phyloP scores from a whole-genome alignment of 352 stramenopile genomes.

The Pythium apleroticum region DNA sequence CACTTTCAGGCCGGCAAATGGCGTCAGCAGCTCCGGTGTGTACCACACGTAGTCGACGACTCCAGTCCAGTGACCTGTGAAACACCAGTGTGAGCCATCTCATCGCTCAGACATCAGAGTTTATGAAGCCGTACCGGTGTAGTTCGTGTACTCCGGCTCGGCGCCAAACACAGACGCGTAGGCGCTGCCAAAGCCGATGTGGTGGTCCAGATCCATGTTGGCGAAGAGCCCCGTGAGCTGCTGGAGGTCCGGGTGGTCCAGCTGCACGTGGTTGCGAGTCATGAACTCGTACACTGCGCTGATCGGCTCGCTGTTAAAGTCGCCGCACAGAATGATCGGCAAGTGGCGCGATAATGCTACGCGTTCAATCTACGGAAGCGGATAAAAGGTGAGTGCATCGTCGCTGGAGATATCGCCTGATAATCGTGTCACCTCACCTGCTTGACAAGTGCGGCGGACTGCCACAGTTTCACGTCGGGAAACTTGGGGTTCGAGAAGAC shows the following conservation, averaged over 20 bases:
- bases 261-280: conserved; percentile 80
- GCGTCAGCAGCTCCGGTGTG: conserved; percentile 90
- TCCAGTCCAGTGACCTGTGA: conserved; percentile 91
- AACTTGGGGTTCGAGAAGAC: conserved; percentile 99
- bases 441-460: conserved; percentile 89
- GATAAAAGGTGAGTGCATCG: neutral
- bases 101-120: conserved; percentile 13
- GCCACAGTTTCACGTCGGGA: conserved; percentile 99
- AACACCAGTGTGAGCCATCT: neutral
- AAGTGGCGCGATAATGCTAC: conserved; percentile 73
- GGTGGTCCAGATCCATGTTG: conserved; percentile 89
- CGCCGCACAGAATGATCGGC: conserved; percentile 96
- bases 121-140: conserved; percentile 85
- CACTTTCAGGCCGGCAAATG: conserved; percentile 93
- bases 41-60: conserved; percentile 99
- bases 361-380: conserved; percentile 66
- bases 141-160: conserved; percentile 98
- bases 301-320: conserved; percentile 98
- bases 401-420: no score
- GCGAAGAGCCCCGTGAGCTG: conserved; percentile 40
- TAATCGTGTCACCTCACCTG: conserved; percentile 44
- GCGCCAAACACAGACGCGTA: conserved; percentile 95
- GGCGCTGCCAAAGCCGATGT: conserved; percentile 91
- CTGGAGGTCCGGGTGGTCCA: conserved; percentile 92
- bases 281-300: conserved; percentile 98